These are phyloP conservation scores for Tympanopsis confertula DNA, from an alignment of 2,329 filamentous ascomycete species.

Conservation along the genomic window DNA sequence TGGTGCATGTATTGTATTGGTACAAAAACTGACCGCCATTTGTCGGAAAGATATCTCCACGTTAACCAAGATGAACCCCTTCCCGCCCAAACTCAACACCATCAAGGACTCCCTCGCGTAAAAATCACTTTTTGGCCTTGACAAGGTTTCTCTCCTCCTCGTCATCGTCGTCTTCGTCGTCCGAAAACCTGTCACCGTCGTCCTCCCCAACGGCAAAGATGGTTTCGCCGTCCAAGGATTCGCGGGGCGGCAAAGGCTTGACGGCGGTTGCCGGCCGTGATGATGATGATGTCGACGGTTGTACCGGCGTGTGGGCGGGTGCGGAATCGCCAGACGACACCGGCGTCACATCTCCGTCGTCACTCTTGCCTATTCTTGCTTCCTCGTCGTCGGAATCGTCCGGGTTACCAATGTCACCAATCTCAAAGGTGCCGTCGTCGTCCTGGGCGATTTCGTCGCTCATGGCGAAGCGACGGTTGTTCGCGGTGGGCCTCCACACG, in stretches of 20 bases:
- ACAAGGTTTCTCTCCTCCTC: constrained; percentile 50
- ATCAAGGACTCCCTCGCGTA: no score
- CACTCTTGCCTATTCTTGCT: constrained; percentile 28
- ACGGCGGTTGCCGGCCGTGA: constrained; percentile 3
- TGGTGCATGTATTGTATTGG: no score
- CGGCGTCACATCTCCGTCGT: constrained; percentile 1
- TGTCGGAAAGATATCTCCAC: no score
- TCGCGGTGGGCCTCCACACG: constrained; percentile 89
- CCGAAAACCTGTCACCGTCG: constrained; percentile 64
- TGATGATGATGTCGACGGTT: constrained; percentile 9
- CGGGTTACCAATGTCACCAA: constrained; percentile 75
- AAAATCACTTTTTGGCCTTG: constrained; percentile 26
- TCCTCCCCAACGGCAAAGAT: constrained; percentile 91
- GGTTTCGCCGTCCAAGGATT: constrained; percentile 75
- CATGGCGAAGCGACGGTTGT: constrained; percentile 96
- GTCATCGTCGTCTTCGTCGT: constrained; percentile 61
- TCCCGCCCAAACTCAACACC: no score
- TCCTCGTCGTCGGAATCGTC: constrained; percentile 52
- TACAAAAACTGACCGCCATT: no score
- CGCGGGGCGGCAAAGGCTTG: constrained; percentile 18
- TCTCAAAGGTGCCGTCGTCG: constrained; percentile 89
- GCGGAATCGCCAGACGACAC: not conserved
- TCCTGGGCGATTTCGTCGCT: constrained; percentile 98
- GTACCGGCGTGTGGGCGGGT: not conserved
- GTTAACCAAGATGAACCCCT: no score